phyloP scores from a whole-genome alignment of 129 eudicot species.

The Chrysanthemum seticuspe region DNA sequence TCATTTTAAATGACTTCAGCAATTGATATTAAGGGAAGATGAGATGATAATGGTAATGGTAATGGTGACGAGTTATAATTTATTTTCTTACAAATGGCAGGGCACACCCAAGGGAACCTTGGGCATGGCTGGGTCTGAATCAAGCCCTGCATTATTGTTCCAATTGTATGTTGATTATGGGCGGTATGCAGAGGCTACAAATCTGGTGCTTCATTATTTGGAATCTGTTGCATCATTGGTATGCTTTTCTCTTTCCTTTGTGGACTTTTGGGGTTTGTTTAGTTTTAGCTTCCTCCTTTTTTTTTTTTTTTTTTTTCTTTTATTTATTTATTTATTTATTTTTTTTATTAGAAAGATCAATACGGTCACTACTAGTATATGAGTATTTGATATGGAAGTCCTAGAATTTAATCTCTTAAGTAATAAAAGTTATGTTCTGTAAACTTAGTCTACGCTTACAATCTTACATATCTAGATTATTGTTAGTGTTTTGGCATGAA shows the following conservation, averaged over 20 bases:
- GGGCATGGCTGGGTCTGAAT: conserved; percentile 89
- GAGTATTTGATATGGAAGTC: too few species aligned
- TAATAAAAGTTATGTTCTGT: too few species aligned
- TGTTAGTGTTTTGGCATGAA: too few species aligned
- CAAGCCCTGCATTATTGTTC: conserved; percentile 76
- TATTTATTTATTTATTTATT: too few species aligned
- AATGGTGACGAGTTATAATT: background rate
- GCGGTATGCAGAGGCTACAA: conserved; percentile 73
- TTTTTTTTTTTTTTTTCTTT: too few species aligned
- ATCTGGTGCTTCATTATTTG: conserved; percentile 56
- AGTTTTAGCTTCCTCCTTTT: too few species aligned
- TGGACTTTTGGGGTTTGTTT: background rate
- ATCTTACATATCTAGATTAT: too few species aligned
- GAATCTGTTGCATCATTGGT: conserved; percentile 73
- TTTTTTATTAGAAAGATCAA: too few species aligned
- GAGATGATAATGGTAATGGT: background rate
- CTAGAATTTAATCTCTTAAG: too few species aligned
- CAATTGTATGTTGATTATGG: conserved; percentile 82
- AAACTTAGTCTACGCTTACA: too few species aligned
- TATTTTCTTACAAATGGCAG: conserved; percentile 33
- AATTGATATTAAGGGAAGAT: background rate
- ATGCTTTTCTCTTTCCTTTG: conserved; percentile 24
- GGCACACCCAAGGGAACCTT: conserved; percentile 46
- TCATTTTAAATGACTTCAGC: background rate
- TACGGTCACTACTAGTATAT: too few species aligned